Evolutionary conservation across 2,329 filamentous ascomycete species (phyloP), one percentile per base, ranked within the genome.

Genomic region (Diaporthe sp.): DNA sequence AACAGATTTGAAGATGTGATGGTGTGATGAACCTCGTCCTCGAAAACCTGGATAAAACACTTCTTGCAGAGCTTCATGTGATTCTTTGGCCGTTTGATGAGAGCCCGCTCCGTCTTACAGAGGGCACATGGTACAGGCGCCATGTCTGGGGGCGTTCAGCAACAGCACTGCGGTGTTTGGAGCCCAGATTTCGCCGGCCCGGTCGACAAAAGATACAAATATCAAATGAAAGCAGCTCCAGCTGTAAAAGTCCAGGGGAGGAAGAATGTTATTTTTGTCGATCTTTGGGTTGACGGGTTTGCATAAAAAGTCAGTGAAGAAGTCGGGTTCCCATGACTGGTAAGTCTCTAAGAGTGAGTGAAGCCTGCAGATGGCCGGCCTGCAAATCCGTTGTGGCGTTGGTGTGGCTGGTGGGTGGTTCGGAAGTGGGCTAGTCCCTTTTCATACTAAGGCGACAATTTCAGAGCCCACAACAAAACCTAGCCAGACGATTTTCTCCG

Each of bases 41-140:
- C 97, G 82, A 99, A 99, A 61, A 97, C 89, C 15, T 87, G 81
- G 73, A 98, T 91, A 84, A 99, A 99, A 85, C 97, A 99, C 6
- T 88, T 85, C 80, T 94, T 95, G 89, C 97, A 99, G 62, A 99
- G 90, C 81, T 98, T 98, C 79, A 97, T 92, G 80, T 97, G 92
- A 81, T 98, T 98, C 84, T 98, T 98, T 1, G 97, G 96, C 39
- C 97, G 92, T 77, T 98, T 95, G 75, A 99, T 97, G 28, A 98
- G 90, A 7, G 97, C 96, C 76, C 96, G 91, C 77, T 93, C 89
- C 31, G 88, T 89, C 78, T 93, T 89, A 86, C 97, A 99, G 78
- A 92, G 87, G 70, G 92, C 91, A 83, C 97, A 99, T 31, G 89
- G 86, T 28, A 90, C 89, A 31, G 95, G 95, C 10, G 95, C 89